Percentiles rank a stretch among this genome's conserved stretches.
Evolutionary conservation across 75 land plant genomes (phyloP).

Genomic region (Larix kaempferi): DNA sequence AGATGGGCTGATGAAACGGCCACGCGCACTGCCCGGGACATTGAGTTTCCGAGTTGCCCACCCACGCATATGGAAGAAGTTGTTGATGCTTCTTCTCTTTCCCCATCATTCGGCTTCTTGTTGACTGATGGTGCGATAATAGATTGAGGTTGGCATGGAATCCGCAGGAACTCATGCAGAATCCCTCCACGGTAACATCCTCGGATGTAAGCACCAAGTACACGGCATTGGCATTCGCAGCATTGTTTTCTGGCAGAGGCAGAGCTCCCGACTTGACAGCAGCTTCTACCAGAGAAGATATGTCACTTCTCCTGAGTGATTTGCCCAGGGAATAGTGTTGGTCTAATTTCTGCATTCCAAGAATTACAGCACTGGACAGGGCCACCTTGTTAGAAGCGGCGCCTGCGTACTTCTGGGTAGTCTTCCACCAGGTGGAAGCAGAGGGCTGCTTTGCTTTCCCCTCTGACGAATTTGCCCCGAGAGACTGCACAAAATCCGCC

Average conservation of each 20-base stretch:
- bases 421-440: constrained; percentile 62
- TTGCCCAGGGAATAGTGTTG: not conserved
- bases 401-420: constrained; percentile 39
- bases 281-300: not conserved
- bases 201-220: constrained; percentile 50
- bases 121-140: no score
- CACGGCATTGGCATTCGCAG: constrained; percentile 12
- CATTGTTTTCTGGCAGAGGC: not conserved
- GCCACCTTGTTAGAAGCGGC: not conserved
- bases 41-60: constrained; percentile 2
- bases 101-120: no score
- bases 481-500: constrained; percentile 44
- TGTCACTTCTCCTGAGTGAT: not conserved
- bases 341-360: not conserved
- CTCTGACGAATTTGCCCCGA: not conserved
- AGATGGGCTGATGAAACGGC: no score
- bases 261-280: not conserved
- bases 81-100: not conserved
- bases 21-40: no score
- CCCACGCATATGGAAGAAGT: constrained; percentile 13
- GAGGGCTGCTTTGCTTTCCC: constrained; percentile 32
- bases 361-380: not conserved
- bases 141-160: constrained; percentile 24
- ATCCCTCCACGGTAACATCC: constrained; percentile 38
- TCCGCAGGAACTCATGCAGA: constrained; percentile 51